phyloP scores from a whole-genome alignment of 441 rosid species.

The Jatropha podagrica region DNA sequence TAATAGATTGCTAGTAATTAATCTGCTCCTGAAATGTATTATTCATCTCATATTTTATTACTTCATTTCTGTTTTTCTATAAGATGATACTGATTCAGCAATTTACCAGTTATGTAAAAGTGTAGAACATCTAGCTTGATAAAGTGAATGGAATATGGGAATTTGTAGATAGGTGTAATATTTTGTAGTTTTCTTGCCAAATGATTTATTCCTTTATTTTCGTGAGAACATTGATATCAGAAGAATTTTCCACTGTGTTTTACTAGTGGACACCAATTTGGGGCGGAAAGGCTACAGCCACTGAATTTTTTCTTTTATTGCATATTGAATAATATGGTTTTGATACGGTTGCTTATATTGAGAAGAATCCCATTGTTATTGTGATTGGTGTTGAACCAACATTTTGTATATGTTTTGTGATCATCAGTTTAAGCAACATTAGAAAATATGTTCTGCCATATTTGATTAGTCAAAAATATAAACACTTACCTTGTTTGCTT shows the following conservation, averaged over 20 bases:
- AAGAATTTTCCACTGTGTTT: not conserved
- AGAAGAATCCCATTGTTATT: not conserved
- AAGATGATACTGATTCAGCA: not conserved
- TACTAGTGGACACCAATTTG: not conserved
- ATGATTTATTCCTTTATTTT: not conserved
- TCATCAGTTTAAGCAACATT: not conserved
- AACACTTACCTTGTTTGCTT: not conserved
- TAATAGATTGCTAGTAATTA: not conserved
- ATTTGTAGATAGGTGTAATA: not conserved
- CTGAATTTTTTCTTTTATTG: not conserved
- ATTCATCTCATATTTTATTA: not conserved
- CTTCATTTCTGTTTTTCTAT: not conserved
- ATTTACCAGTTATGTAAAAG: not conserved
- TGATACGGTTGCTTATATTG: not conserved
- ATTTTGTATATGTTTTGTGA: not conserved
- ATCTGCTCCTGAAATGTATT: not conserved
- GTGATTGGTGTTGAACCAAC: not conserved
- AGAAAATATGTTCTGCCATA: not conserved
- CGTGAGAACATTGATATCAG: not conserved
- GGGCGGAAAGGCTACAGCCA: not conserved
- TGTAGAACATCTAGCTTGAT: not conserved
- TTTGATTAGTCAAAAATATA: not conserved
- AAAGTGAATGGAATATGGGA: not conserved
- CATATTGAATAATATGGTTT: not conserved
- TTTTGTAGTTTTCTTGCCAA: not conserved